phyloP scores from a whole-genome alignment of 2,329 filamentous ascomycete species.

The Fusarium secorum region DNA sequence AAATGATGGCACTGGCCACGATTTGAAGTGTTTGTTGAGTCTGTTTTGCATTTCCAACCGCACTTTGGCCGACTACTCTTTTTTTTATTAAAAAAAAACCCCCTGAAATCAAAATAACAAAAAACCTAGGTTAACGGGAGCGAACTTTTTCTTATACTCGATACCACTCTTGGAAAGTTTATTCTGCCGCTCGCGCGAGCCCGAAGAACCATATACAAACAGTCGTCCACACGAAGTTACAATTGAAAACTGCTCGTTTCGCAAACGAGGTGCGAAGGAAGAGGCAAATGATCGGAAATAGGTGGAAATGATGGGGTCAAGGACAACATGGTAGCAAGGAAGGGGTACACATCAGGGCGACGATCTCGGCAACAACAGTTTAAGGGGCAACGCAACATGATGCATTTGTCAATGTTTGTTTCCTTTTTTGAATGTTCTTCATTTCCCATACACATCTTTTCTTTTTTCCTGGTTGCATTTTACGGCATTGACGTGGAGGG shows the following conservation, averaged over 20 bases:
- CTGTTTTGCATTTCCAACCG: neutral
- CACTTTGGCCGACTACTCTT: neutral
- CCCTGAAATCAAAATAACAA: neutral
- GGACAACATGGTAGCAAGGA: neutral
- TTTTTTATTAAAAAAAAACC: neutral
- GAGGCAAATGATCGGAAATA: conserved; percentile 2
- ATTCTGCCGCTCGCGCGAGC: conserved; percentile 49
- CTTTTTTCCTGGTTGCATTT: conserved; percentile 17
- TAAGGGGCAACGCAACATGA: conserved; percentile 21
- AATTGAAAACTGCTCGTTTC: conserved; percentile 5
- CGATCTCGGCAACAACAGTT: conserved; percentile 18
- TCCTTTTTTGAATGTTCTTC: conserved; percentile 23
- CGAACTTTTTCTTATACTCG: conserved; percentile 33
- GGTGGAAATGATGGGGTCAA: conserved; percentile 7
- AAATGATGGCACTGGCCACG: neutral
- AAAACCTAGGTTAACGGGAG: conserved; percentile 1
- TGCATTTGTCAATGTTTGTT: conserved; percentile 26
- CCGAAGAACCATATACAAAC: conserved; percentile 33
- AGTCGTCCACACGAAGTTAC: conserved; percentile 26
- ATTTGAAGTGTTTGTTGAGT: conserved; percentile 1
- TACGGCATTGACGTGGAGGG: conserved; percentile 24
- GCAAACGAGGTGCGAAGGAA: neutral
- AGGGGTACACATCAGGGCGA: conserved; percentile 6
- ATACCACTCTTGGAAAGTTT: conserved; percentile 39
- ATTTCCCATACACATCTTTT: conserved; percentile 18